Base-by-base conservation (phyloP, 345 rosid species). In the Aquilaria sinensis region DNA sequence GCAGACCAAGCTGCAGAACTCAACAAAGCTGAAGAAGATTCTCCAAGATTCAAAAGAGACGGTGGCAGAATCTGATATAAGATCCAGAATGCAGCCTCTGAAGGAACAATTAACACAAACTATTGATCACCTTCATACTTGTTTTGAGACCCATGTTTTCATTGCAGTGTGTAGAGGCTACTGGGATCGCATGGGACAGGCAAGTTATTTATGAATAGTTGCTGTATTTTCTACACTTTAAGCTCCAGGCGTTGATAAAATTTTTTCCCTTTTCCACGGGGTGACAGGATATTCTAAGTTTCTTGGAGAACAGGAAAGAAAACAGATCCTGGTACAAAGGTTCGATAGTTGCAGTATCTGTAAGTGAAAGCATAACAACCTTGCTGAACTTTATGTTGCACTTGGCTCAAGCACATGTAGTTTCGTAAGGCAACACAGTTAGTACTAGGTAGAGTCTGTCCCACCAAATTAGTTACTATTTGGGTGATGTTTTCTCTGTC, bases 141-240 rank as follows among this genome's bases (percentile, higher is more conserved):
- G 86, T 48, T 85, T 85, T 15, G 97, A 85, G 79, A 78, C 84
- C 62, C 85, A 78, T 14, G 95, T 94, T 16, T 94, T 94, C 74
- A 75, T 88, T 46, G 84, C 91, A 34, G 75, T 94, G 54, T 88
- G 91, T 51, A 83, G 97, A 47, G 96, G 96, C 53, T 94, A 81
- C 65, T 94, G 99, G 99, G 99, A 94, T 66, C 87, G 87, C 51
- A 88, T 88, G 89, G 98, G 98, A 67, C 94, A 84, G 86, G 98
- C 87, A 64, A 74, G 66, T 51, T n/a, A 29, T 13, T 15, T 45
- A 30, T 53, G 56, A 58, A 49, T 66, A 31, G n/a, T 51, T 58
- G 51, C 47, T n/a, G 53, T 9, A 10, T 16, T 46, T 30, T 53
- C 45, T 56, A 32, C 51, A 37, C 31, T 60, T 37, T 13, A 43